Base-by-base conservation (phyloP, 371 early-diverging fungal genomes). In the Syncephalis fuscata region DNA sequence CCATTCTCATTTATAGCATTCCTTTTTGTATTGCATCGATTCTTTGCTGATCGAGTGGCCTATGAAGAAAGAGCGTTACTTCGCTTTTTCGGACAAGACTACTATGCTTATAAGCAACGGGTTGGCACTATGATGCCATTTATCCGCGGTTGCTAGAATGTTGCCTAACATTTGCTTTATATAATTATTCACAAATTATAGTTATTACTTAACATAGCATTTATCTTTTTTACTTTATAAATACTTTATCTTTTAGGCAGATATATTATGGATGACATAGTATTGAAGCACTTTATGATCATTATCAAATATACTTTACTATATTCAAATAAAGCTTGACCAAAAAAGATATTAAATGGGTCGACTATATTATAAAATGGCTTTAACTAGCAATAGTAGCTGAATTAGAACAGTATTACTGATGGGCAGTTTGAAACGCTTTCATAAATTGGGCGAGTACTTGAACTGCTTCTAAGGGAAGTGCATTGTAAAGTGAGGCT, bases 401-500 rank as follows among this genome's bases (percentile, higher is more conserved):
- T n/a, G n/a, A n/a, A n/a, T n/a, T n/a, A n/a, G n/a, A n/a, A n/a
- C n/a, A n/a, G n/a, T n/a, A n/a, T n/a, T n/a, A n/a, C 11, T 32
- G 32, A 32, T 54, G 49, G 5, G 43, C 44, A 39, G 32, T 56
- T 56, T 75, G 78, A 70, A 92, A 93, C 47, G 79, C 80, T 39
- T 64, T 57, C 82, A 92, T 80, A 53, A 78, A 92, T 2, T 52
- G 63, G 3, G 81, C 78, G 46, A 94, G 58, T 24, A 63, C 67
- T 51, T 81, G 67, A 1, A 87, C 87, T 42, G 79, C 86, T 39
- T 90, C 85, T 48, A 80, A 59, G 2, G 85, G 70, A 70, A 93
- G 71, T 22, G 95, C 92, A 58, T 97, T 97, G 65, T 97, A 97
- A 38, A 95, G 72, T 38, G 85, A 84, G 16, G 87, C 85, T 36